A percentile compares a stretch with the other conserved stretches of the same genome.
These are phyloP conservation scores for Turritis glabra DNA, from an alignment of 345 rosid species.

Conservation along the genomic window DNA sequence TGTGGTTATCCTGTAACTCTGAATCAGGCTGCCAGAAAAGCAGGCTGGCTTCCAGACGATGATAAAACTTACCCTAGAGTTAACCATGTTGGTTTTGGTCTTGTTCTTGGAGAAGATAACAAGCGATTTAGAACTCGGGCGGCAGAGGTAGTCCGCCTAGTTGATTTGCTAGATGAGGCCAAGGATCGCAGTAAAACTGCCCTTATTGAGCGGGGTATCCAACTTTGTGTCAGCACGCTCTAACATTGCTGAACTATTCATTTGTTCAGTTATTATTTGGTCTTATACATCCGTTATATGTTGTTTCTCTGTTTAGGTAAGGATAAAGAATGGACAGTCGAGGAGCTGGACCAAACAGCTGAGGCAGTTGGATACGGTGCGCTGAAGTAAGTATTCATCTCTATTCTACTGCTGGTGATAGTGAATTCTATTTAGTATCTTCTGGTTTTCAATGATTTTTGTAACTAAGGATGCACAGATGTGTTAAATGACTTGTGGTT, in stretches of 20 bases:
- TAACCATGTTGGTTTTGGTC: slow-evolving; percentile 85
- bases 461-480: background rate
- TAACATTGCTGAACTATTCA: background rate
- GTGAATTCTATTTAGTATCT: background rate
- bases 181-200: slow-evolving; percentile 67
- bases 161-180: slow-evolving; percentile 91
- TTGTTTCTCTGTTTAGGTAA: slow-evolving; percentile 46
- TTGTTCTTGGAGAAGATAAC: slow-evolving; percentile 81
- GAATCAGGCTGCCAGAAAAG: slow-evolving; percentile 69
- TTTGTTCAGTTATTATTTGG: background rate
- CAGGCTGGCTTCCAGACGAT: slow-evolving; percentile 68
- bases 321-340: slow-evolving; percentile 66
- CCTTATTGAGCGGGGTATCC: slow-evolving; percentile 74
- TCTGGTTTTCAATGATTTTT: background rate
- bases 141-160: slow-evolving; percentile 70
- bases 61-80: slow-evolving; percentile 51
- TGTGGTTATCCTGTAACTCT: background rate
- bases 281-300: background rate
- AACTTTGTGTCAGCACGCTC: background rate
- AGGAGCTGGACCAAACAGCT: slow-evolving; percentile 80
- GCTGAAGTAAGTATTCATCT: slow-evolving; percentile 53
- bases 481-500: background rate
- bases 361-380: slow-evolving; percentile 93
- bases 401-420: background rate
- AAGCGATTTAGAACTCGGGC: slow-evolving; percentile 78